A percentile compares a stretch with the other conserved stretches of the same genome.
Conservation (phyloP, 805 yeast species). For the Wickerhamomyces alni region DNA sequence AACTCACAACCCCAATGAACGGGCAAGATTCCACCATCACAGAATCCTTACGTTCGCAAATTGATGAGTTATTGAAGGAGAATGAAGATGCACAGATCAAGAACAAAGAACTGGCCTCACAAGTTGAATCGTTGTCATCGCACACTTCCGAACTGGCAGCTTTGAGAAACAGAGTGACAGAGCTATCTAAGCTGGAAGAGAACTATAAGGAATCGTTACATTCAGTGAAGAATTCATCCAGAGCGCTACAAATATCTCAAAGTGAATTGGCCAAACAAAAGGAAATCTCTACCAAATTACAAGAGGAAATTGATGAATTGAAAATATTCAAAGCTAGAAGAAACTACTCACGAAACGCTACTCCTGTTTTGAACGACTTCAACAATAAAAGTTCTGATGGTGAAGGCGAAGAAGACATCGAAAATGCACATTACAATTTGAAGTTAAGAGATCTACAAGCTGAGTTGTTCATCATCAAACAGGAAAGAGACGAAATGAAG, state of each 20-base stretch:
- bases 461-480: constrained; percentile 70
- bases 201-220: constrained; percentile 68
- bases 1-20: neutral
- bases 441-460: constrained; percentile 81
- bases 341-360: constrained; percentile 25
- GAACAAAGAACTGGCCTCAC: constrained; percentile 28
- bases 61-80: constrained; percentile 47
- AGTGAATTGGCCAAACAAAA: constrained; percentile 61
- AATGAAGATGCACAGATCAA: constrained; percentile 36
- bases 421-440: constrained; percentile 58
- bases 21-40: constrained; percentile 12
- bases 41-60: constrained; percentile 42
- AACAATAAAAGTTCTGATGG: constrained; percentile 23
- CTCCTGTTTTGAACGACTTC: constrained; percentile 18
- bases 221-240: constrained; percentile 67
- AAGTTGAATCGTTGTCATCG: constrained; percentile 25
- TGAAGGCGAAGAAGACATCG: constrained; percentile 27
- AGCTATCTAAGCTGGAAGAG: constrained; percentile 43
- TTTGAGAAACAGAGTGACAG: constrained; percentile 23
- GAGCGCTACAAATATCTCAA: constrained; percentile 69
- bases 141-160: constrained; percentile 6
- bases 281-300: constrained; percentile 46
- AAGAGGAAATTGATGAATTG: constrained; percentile 65
- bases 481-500: constrained; percentile 77
- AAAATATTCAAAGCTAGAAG: constrained; percentile 43